phyloP scores from a whole-genome alignment of 176 grass and related monocot genomes.

The Leersia perrieri region DNA sequence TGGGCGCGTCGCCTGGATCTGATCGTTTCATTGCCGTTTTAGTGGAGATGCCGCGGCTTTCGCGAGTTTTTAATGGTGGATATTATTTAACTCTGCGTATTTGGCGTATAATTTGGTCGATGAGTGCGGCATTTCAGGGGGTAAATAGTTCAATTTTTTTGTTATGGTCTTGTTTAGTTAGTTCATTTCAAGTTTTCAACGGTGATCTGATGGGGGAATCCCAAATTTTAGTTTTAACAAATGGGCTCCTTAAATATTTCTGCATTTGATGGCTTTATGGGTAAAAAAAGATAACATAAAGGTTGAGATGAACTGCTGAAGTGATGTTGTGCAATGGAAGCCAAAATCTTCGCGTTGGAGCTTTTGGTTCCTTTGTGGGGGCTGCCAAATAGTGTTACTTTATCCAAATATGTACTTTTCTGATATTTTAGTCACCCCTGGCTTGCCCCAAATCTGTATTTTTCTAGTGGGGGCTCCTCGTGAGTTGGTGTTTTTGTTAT shows the following conservation, averaged over 20 bases:
- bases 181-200: too few relatives aligned
- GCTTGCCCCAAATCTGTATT: conserved; percentile 6
- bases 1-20: conserved; percentile 22
- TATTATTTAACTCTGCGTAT: not conserved
- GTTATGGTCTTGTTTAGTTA: not conserved
- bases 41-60: not conserved
- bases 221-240: conserved; percentile 9
- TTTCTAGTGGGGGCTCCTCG: conserved; percentile 36
- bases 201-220: not conserved
- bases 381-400: conserved; percentile 17
- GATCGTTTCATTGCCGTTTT: not conserved
- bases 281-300: not conserved
- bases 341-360: conserved; percentile 7
- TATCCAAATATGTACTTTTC: not conserved
- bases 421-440: conserved; percentile 24
- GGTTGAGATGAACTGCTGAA: not conserved
- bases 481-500: not conserved
- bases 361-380: conserved; percentile 24
- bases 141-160: not conserved
- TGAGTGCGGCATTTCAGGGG: not conserved
- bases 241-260: not conserved
- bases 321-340: not conserved
- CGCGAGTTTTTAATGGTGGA: not conserved
- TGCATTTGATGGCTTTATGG: not conserved
- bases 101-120: not conserved